Conservation (phyloP, 129 eudicot species). For the Helichrysum umbraculigerum region DNA sequence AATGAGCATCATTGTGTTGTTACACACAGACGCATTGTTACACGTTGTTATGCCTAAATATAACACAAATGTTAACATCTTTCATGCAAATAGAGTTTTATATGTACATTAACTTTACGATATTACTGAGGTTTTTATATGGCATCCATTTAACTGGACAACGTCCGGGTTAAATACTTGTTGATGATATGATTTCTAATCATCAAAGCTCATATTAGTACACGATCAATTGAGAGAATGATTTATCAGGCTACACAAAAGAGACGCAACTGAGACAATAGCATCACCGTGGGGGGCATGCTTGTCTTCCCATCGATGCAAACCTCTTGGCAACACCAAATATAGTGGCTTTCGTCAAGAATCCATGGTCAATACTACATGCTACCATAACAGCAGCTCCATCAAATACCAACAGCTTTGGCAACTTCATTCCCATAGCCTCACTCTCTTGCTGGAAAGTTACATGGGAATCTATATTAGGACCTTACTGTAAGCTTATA, state of each 20-base stretch:
- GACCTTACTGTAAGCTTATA: too few relatives aligned
- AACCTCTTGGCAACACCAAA: constrained; percentile 58
- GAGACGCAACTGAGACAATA: not conserved
- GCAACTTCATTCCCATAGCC: constrained; percentile 40
- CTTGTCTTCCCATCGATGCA: constrained; percentile 53
- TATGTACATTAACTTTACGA: too few relatives aligned
- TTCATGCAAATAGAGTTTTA: too few relatives aligned
- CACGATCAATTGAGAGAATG: not conserved
- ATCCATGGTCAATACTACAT: constrained; percentile 61
- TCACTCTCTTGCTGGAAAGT: constrained; percentile 32
- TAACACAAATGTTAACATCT: too few relatives aligned
- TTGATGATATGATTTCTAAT: not conserved
- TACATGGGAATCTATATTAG: constrained; percentile 28
- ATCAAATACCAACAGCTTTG: constrained; percentile 58
- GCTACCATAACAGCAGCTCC: constrained; percentile 64
- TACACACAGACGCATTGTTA: too few relatives aligned
- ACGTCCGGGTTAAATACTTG: too few relatives aligned
- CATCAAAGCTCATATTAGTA: not conserved
- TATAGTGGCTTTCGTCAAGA: constrained; percentile 57
- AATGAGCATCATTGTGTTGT: too few relatives aligned
- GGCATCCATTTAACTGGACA: too few relatives aligned
- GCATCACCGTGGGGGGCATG: constrained; percentile 29
- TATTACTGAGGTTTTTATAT: too few relatives aligned
- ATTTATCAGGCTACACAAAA: not conserved
- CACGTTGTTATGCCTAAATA: too few relatives aligned